These are phyloP conservation scores for Thozetella sp. DNA, from an alignment of 495 filamentous ascomycete genomes.

Conservation along the genomic window DNA sequence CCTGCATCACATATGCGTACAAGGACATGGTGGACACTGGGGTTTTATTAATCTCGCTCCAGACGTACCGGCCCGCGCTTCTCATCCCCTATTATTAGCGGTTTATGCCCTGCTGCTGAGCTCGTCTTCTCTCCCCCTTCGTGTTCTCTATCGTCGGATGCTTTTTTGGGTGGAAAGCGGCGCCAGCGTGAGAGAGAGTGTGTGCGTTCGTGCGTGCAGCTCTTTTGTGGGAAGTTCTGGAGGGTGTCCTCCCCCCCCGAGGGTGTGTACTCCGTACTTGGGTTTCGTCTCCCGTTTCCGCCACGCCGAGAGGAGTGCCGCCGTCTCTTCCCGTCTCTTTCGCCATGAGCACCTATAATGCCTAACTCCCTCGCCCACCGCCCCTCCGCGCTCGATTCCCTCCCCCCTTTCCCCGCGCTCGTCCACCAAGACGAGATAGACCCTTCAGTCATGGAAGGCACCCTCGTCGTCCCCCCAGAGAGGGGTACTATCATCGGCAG, in stretches of 20 bases:
- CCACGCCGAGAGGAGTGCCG: slow-evolving; percentile 2
- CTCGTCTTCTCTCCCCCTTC: slow-evolving; percentile 3
- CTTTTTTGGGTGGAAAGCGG: no score
- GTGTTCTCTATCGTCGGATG: no score
- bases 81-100: slow-evolving; percentile 12
- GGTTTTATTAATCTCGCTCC: slow-evolving; percentile 32
- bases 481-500: slow-evolving; percentile 56
- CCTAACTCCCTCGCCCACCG: slow-evolving; percentile 11
- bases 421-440: neutral
- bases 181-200: no score
- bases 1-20: slow-evolving; percentile 10
- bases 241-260: no score
- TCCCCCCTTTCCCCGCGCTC: neutral
- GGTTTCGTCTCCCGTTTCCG: slow-evolving; percentile 1
- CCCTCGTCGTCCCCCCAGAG: slow-evolving; percentile 55
- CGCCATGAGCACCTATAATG: slow-evolving; percentile 19
- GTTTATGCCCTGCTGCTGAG: slow-evolving; percentile 4
- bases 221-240: no score
- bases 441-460: slow-evolving; percentile 51
- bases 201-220: neutral
- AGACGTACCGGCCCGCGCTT: slow-evolving; percentile 12
- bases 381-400: slow-evolving; percentile 5
- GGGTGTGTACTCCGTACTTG: no score
- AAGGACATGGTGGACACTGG: slow-evolving; percentile 10
- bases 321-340: slow-evolving; percentile 10